Percentiles rank a stretch among this genome's conserved stretches.
phyloP scores from a whole-genome alignment of 768 basidiomycete genomes.

The Mycena venus region DNA sequence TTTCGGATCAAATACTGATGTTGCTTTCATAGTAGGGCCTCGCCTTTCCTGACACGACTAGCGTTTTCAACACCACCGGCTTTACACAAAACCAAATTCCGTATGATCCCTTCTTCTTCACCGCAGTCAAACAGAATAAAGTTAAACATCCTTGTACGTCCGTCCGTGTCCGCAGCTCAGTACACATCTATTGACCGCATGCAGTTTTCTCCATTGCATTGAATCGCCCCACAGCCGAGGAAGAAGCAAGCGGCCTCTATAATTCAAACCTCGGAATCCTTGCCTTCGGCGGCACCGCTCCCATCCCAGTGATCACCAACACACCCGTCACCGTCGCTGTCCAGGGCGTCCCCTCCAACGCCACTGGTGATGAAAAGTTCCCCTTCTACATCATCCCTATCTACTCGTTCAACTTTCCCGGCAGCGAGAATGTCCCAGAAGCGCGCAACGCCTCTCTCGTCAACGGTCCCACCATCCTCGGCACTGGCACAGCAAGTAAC shows the following conservation, averaged over 20 bases:
- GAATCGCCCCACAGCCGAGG: slow-evolving; percentile 28
- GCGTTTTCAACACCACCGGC: slow-evolving; percentile 30
- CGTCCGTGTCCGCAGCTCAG: not conserved
- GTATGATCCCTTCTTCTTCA: slow-evolving; percentile 38
- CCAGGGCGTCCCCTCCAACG: slow-evolving; percentile 19
- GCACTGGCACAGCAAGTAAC: slow-evolving; percentile 6
- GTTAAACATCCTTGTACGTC: slow-evolving; percentile 31
- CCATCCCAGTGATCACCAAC: slow-evolving; percentile 26
- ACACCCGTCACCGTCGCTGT: slow-evolving; percentile 30
- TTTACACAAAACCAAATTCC: slow-evolving; percentile 23
- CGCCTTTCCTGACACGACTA: slow-evolving; percentile 34
- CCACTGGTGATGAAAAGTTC: not conserved
- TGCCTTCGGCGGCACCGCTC: slow-evolving; percentile 39
- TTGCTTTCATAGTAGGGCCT: slow-evolving; percentile 16
- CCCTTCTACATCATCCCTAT: slow-evolving; percentile 31
- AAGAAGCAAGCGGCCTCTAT: slow-evolving; percentile 14
- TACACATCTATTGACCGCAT: not conserved
- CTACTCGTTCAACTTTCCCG: slow-evolving; percentile 31
- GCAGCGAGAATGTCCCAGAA: slow-evolving; percentile 3
- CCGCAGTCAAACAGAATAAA: slow-evolving; percentile 33
- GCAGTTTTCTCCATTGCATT: slow-evolving; percentile 36
- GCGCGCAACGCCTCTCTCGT: slow-evolving; percentile 8
- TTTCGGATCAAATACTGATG: not conserved
- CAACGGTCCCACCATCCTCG: slow-evolving; percentile 17
- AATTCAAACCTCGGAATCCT: slow-evolving; percentile 36